Percentiles rank a stretch among this genome's conserved stretches.
These are phyloP conservation scores for Colletotrichum horii DNA, from an alignment of 2,329 filamentous ascomycete genomes.

Conservation along the genomic window DNA sequence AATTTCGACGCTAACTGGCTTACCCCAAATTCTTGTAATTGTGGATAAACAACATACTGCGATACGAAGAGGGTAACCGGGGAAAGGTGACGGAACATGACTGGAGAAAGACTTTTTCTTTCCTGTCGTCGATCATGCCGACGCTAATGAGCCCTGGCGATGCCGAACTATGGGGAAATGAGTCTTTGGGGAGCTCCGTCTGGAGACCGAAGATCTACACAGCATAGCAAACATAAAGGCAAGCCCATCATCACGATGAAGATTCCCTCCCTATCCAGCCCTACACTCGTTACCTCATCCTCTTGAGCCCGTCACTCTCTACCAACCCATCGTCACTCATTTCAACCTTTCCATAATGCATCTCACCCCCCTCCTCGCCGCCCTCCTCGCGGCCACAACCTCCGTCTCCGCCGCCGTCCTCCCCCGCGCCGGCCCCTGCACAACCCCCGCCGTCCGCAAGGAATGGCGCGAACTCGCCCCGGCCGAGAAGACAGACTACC, in stretches of 20 bases:
- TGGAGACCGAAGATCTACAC: neutral
- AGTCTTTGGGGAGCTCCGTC: neutral
- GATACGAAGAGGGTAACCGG: too few relatives aligned
- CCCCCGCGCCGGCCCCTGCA: neutral
- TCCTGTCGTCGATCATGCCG: neutral
- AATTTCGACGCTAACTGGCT: too few relatives aligned
- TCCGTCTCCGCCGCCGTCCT: neutral
- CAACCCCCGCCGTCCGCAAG: conserved; percentile 12
- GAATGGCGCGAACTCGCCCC: conserved; percentile 24
- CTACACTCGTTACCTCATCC: neutral
- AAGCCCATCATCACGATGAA: neutral
- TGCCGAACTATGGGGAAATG: neutral
- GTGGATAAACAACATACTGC: too few relatives aligned
- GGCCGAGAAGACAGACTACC: conserved; percentile 22
- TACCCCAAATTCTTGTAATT: too few relatives aligned
- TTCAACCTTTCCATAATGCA: fast-evolving
- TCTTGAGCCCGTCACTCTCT: neutral
- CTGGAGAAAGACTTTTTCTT: neutral
- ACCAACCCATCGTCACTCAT: neutral
- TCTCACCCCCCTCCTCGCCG: neutral
- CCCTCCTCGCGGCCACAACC: neutral
- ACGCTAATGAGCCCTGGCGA: neutral
- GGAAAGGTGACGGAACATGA: neutral
- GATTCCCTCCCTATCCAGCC: fast-evolving
- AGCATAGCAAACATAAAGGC: neutral